Conservation (phyloP, 2,329 filamentous ascomycete genomes). For the Curvularia lunata region DNA sequence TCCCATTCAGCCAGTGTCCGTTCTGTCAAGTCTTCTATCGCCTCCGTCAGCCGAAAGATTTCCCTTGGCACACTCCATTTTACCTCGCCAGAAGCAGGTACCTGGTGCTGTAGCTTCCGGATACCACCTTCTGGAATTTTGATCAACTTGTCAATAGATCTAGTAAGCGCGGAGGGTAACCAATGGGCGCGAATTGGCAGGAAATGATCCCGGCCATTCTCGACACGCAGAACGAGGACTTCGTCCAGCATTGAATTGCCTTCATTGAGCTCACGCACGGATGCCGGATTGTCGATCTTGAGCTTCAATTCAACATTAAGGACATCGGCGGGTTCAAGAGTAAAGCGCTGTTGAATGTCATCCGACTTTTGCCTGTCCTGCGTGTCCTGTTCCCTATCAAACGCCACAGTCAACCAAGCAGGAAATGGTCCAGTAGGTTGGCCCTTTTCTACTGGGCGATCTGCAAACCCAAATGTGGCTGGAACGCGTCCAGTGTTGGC, state of each 20-base stretch:
- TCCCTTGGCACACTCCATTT: constrained; percentile 85
- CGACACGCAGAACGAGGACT: constrained; percentile 83
- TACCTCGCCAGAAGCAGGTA: constrained; percentile 55
- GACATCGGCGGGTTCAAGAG: constrained; percentile 84
- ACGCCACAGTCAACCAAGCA: constrained; percentile 73
- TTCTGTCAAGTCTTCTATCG: constrained; percentile 67
- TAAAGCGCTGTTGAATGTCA: constrained; percentile 59
- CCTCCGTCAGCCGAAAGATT: constrained; percentile 86
- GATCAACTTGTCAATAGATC: constrained; percentile 87
- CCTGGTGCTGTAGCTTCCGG: constrained; percentile 69
- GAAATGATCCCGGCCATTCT: constrained; percentile 88
- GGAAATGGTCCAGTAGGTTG: constrained; percentile 55
- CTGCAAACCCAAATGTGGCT: constrained; percentile 80
- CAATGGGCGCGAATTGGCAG: constrained; percentile 79
- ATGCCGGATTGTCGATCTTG: constrained; percentile 67
- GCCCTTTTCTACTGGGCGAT: constrained; percentile 65
- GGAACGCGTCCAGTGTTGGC: constrained; percentile 88
- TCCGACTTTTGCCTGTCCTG: constrained; percentile 34
- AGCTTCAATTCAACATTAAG: constrained; percentile 72
- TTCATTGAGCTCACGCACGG: constrained; percentile 75
- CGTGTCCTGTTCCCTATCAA: constrained; percentile 61
- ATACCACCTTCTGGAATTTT: constrained; percentile 79
- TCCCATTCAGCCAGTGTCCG: constrained; percentile 67
- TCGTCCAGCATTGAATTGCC: constrained; percentile 74
- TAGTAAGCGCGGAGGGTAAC: constrained; percentile 81